Evolutionary conservation across 2,329 filamentous ascomycete genomes (phyloP).

Genomic region (Xylariales sp.): DNA sequence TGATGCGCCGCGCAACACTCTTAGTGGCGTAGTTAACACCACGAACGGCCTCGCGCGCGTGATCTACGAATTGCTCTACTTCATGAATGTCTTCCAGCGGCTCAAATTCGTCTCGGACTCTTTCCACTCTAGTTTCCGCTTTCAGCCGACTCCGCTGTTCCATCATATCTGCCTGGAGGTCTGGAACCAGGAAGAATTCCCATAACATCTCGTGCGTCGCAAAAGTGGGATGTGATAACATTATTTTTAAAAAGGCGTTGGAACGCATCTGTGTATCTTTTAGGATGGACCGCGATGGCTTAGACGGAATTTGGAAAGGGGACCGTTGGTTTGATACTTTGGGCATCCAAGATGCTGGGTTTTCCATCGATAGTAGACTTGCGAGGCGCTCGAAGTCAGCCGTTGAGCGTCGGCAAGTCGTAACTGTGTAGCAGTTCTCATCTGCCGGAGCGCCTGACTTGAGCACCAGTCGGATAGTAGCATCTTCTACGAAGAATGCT

Average conservation of each 20-base stretch:
- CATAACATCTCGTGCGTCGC: constrained; percentile 96
- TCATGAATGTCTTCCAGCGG: constrained; percentile 86
- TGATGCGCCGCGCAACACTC: constrained; percentile 82
- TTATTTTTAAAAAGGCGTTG: constrained; percentile 87
- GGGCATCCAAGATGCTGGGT: constrained; percentile 95
- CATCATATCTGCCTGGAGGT: constrained; percentile 91
- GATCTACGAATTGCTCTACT: constrained; percentile 91
- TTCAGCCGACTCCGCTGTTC: constrained; percentile 88
- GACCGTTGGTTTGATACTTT: constrained; percentile 80
- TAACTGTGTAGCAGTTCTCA: constrained; percentile 88
- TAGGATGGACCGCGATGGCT: constrained; percentile 86
- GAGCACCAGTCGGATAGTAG: constrained; percentile 88
- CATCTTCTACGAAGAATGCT: constrained; percentile 97
- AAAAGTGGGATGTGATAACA: constrained; percentile 91
- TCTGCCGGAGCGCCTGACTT: constrained; percentile 92
- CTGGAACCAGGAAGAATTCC: constrained; percentile 98
- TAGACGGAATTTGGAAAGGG: constrained; percentile 92
- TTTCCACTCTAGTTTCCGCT: constrained; percentile 83
- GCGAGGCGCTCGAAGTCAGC: constrained; percentile 92
- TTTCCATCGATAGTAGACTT: constrained; percentile 84
- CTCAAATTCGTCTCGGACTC: constrained; percentile 87
- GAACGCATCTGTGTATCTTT: constrained; percentile 88
- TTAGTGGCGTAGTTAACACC: constrained; percentile 85
- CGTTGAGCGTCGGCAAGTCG: constrained; percentile 88
- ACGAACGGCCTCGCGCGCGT: constrained; percentile 89